phyloP scores from a whole-genome alignment of 345 rosid species.

The Melaleuca alternifolia region DNA sequence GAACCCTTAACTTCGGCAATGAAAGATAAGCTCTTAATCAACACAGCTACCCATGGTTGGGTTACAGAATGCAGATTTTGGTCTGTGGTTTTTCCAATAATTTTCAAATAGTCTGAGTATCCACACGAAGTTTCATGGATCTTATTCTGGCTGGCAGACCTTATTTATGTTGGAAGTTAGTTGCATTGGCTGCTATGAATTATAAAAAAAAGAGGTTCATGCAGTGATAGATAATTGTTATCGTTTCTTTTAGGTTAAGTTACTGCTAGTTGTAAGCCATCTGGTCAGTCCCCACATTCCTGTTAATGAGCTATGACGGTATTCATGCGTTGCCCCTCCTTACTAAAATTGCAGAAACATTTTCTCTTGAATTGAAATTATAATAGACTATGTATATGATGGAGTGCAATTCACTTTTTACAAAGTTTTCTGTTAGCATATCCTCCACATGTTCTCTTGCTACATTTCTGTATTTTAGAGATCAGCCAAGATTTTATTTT shows the following conservation, averaged over 20 bases:
- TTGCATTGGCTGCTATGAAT: background rate
- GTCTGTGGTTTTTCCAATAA: background rate
- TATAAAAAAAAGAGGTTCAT: background rate
- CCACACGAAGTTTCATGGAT: background rate
- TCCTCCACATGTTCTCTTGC: background rate
- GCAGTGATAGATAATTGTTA: background rate
- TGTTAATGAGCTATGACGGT: background rate
- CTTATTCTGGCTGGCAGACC: background rate
- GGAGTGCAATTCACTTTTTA: background rate
- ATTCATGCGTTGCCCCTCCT: background rate
- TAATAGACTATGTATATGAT: background rate
- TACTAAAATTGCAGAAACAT: background rate
- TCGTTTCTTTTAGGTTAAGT: background rate
- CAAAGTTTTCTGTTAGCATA: background rate
- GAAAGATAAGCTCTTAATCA: too few species aligned
- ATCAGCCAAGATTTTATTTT: background rate
- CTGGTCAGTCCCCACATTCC: background rate
- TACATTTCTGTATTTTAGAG: background rate
- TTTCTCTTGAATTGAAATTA: background rate
- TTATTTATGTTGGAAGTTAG: background rate
- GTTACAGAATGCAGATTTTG: background rate
- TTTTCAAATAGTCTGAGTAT: background rate
- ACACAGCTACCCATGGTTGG: too few species aligned
- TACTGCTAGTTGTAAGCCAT: background rate
- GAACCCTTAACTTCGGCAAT: too few species aligned